Base-by-base conservation (phyloP, 495 filamentous ascomycete genomes). In the Mytilinidion resinicola region DNA sequence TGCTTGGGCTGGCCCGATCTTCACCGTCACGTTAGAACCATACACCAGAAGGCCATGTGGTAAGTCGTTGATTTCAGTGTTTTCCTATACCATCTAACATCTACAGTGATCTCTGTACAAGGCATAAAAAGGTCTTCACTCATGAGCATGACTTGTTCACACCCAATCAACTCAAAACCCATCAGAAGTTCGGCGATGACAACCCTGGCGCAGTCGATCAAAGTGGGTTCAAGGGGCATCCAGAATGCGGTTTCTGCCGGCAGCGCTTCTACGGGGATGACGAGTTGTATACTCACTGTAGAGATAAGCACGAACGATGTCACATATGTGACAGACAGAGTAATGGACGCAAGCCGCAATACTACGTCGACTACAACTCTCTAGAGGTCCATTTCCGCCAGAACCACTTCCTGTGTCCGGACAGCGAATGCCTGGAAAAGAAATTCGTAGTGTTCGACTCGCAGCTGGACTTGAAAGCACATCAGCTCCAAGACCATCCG, bases 371-470 rank as follows among this genome's bases (percentile, higher is more conserved):
- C 72, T 96, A 96, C 73, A 80, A 90, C 59, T 79, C 85, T 0
- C 75, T 99, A 0, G 89, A 92, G 63, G 71, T 80, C 10, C 93
- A 99, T 71, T 96, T 96, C 69, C 80, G 81, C 57, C 85, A 84
- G 51, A 90, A 91, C 34, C 93, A 99, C 70, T 96, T 88, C 66
- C 73, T 89, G 1, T 99, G 93, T 63, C 67, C 78, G 1, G 92
- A 99, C 57, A 75, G 77, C 57, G 91, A 96, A 56, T 99, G 93
- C 59, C 65, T 90, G 68, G 93, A 97, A 58, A 96, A 96, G 80
- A 97, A 96, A 71, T 96, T 96, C 65, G 84, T 96, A n/a, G 95
- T 96, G 0, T 99, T 99, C 60, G 89, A 87, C 48, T 89, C 90
- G 0, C 87, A 95, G 65, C 85, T 99, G 76, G 93, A 97, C 70